Base-by-base conservation (phyloP, 768 basidiomycete genomes). In the Lentinula edodes region DNA sequence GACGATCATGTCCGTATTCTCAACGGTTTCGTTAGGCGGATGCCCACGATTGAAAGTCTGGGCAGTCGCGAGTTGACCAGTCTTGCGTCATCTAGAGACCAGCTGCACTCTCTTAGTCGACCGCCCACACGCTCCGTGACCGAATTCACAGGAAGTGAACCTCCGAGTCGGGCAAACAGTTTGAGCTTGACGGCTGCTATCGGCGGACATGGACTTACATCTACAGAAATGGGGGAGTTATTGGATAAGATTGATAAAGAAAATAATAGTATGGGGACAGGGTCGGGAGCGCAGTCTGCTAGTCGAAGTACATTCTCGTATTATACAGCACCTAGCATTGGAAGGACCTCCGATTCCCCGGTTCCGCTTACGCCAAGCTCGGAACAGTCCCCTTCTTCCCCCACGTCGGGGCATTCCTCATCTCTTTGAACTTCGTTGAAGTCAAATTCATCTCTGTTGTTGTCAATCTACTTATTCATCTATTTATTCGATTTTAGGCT, bases 11-110 rank as follows among this genome's bases (percentile, higher is more conserved):
- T 90, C 35, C 79, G 79, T 6, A 78, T 91, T 53, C 74, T 92
- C 60, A 87, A 89, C 58, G 77, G 81, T 23, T 82, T 78, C 66
- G 79, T 91, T 48, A 78, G 81, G 56, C 87, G 90, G 42, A 90
- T 92, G 90, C 86, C 89, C 18, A 91, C 90, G 34, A 91, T 91
- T 63, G 89, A 91, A 70, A 86, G 84, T 46, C 78, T 91, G 70
- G 89, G 88, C 43, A 88, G 86, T 16, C 79, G 82, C 55, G 90
- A 92, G 66, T 70, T 56, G 41, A 42, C 55, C 5, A 56, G 53
- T 54, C 63, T 39, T 74, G 73, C 62, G 69, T 74, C 52, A 65
- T 69, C n/a, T 70, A 70, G 5, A 67, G 66, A 42, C 64, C 63
- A 42, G 63, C 66, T 32, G 55, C 68, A 39, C 68, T 58, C 61